A percentile compares a stretch with the other conserved stretches of the same genome.
phyloP scores from a whole-genome alignment of 306 rosid species.

The Rosa rugosa region DNA sequence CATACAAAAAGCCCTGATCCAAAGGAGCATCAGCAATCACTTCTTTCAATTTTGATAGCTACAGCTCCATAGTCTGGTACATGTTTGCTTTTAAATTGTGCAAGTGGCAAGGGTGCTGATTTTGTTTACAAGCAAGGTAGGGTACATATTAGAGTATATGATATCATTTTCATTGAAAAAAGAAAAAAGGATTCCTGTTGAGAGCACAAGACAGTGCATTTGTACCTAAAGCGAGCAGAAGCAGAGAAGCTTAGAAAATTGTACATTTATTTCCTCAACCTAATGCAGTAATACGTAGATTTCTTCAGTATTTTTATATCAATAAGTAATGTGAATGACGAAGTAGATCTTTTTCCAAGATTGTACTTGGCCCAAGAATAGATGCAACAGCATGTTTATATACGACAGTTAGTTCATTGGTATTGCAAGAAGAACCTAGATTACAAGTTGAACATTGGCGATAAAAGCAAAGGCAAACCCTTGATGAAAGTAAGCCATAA shows the following conservation, averaged over 20 bases:
- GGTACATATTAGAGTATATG: no score
- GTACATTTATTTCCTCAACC: background rate
- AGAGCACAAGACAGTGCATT: background rate
- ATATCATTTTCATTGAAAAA: background rate
- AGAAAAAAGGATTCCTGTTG: background rate
- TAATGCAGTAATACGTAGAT: background rate
- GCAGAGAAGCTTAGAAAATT: background rate
- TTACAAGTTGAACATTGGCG: background rate
- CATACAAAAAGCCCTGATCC: background rate
- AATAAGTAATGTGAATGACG: background rate
- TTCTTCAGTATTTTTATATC: background rate
- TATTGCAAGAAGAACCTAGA: background rate
- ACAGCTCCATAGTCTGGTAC: background rate
- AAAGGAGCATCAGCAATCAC: background rate
- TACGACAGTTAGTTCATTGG: background rate
- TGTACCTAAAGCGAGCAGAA: background rate
- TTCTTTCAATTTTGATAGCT: background rate
- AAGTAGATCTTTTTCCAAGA: background rate
- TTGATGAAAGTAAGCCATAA: conserved; percentile 1
- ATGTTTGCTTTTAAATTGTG: no score
- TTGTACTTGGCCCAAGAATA: background rate
- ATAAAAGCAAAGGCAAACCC: background rate
- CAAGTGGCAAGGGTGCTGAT: background rate
- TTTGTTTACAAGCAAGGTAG: no score
- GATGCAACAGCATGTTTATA: background rate